Conservation (phyloP, 176 grass and related monocot genomes). For the Cymbopogon citratus region DNA sequence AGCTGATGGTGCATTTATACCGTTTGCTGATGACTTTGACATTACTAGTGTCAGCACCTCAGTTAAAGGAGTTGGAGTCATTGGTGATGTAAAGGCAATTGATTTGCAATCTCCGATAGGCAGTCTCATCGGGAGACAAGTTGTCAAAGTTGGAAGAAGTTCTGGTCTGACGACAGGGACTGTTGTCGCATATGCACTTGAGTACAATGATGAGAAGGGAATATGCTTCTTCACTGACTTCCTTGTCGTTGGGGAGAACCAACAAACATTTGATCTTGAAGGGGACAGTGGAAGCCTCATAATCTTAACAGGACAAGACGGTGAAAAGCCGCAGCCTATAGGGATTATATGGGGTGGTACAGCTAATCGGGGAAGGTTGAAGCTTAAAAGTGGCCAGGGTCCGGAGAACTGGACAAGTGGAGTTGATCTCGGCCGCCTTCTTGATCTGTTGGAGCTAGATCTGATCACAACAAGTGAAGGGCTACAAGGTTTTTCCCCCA, state of each 20-base stretch:
- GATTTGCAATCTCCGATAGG: slow-evolving; percentile 79
- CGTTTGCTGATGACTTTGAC: slow-evolving; percentile 77
- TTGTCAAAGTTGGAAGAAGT: slow-evolving; percentile 95
- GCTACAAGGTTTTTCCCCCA: slow-evolving; percentile 54
- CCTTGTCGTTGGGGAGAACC: slow-evolving; percentile 94
- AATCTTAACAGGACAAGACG: slow-evolving; percentile 68
- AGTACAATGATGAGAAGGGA: slow-evolving; percentile 97
- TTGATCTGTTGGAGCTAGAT: slow-evolving; percentile 98
- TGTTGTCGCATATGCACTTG: slow-evolving; percentile 88
- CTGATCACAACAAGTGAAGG: slow-evolving; percentile 84
- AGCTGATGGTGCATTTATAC: slow-evolving; percentile 92
- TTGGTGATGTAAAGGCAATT: slow-evolving; percentile 78
- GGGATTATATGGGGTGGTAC: slow-evolving; percentile 99
- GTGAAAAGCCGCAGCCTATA: slow-evolving; percentile 78
- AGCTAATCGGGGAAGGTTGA: slow-evolving; percentile 86
- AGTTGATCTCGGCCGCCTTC: slow-evolving; percentile 87
- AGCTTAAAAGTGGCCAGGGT: slow-evolving; percentile 81
- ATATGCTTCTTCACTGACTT: slow-evolving; percentile 99
- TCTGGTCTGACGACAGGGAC: slow-evolving; percentile 82
- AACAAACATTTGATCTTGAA: slow-evolving; percentile 99
- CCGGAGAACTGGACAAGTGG: slow-evolving; percentile 99
- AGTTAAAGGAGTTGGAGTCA: slow-evolving; percentile 79
- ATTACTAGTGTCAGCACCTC: slow-evolving; percentile 56
- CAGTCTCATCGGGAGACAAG: slow-evolving; percentile 80
- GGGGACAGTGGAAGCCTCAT: slow-evolving; percentile 97